phyloP scores from a whole-genome alignment of 768 basidiomycete genomes.

The Suillus luteus region DNA sequence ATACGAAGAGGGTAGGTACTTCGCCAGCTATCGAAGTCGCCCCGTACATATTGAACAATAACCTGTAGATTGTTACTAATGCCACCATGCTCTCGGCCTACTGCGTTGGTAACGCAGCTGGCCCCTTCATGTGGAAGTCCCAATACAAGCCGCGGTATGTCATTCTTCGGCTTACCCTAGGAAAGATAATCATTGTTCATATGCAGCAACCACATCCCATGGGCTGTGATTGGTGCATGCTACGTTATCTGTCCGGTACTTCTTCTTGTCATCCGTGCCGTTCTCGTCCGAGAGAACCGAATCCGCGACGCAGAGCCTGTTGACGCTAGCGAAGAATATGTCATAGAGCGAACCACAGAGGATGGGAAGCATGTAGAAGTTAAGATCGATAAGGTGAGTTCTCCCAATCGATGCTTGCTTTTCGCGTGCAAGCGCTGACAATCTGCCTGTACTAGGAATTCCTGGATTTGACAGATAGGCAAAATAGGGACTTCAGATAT shows the following conservation, averaged over 20 bases:
- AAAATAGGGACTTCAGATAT: conserved; percentile 74
- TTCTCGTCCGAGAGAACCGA: conserved; percentile 57
- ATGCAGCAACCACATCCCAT: conserved; percentile 62
- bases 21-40: background rate
- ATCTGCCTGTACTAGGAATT: conserved; percentile 49
- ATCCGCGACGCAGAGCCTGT: conserved; percentile 51
- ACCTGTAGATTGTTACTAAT: conserved; percentile 35
- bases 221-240: conserved; percentile 68
- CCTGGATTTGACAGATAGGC: conserved; percentile 70
- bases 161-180: conserved; percentile 10
- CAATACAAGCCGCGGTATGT: conserved; percentile 58
- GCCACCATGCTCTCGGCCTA: conserved; percentile 70
- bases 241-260: conserved; percentile 51
- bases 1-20: conserved; percentile 63
- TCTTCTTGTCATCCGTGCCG: conserved; percentile 47
- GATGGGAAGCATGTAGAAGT: conserved; percentile 54
- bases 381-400: conserved; percentile 59
- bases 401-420: background rate
- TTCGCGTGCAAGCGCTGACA: background rate
- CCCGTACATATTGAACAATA: background rate
- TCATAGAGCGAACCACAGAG: conserved; percentile 46
- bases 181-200: conserved; percentile 1
- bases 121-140: conserved; percentile 73
- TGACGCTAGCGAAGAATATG: conserved; percentile 57
- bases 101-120: conserved; percentile 57